Base-by-base conservation (phyloP, 352 stramenopile species). In the Phytophthora foliorum region DNA sequence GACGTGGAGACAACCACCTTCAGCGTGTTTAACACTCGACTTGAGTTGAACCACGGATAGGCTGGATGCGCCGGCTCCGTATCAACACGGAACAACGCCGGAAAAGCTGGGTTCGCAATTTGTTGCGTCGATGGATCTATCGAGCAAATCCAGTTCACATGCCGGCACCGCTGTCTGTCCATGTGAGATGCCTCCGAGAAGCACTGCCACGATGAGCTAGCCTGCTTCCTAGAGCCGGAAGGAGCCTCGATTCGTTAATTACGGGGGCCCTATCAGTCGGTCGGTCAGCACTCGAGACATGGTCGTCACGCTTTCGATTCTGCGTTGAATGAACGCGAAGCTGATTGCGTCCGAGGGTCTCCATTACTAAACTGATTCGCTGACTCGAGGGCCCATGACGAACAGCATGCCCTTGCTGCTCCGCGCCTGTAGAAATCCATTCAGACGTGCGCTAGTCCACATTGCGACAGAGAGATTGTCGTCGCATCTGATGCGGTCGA, bases 341-440 rank as follows among this genome's bases (percentile, higher is more conserved):
- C 1, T 72, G 63, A 67, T 72, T 72, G 63, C 63, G 56, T 67
- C 56, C 48, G 9, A 17, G 44, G n/a, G 34, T 11, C 0, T 31
- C 31, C 31, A 55, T 72, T 69, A 67, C 57, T 55, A 66, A 67
- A 67, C 63, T 27, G 49, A 67, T 67, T 50, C 63, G 58, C 65
- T 73, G 58, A 63, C 50, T 48, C 41, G 41, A 48, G n/a, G 19
- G n/a, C 10, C 10, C 17, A 32, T 68, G 57, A 69, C 52, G 58
- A 69, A 60, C 39, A 27, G 19, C 31, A 63, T 57, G 55, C 13
- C 46, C 53, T 69, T 72, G 56, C 49, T 62, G 56, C 49, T 45
- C 25, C 57, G 31, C 46, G 38, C 29, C 46, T 69, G 56, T 36
- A 67, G 56, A 67, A 61, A 67, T 67, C 36, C 48, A 53, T 48